Conservation (phyloP, 345 rosid species). For the Balakata baccata region DNA sequence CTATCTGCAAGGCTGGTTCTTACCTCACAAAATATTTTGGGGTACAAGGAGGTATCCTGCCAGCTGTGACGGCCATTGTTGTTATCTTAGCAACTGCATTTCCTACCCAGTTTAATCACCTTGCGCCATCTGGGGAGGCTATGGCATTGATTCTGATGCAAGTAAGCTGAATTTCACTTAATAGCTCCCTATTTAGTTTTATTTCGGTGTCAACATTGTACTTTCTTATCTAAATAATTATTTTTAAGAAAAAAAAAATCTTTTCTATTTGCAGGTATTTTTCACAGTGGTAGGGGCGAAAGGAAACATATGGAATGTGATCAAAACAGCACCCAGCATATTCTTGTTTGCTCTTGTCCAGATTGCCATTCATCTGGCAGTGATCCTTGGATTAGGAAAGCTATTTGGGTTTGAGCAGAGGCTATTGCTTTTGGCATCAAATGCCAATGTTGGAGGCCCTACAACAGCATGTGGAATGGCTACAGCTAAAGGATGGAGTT, state of each 20-base stretch:
- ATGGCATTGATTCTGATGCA: conserved; percentile 91
- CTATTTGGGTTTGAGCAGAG: conserved; percentile 58
- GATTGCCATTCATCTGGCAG: conserved; percentile 63
- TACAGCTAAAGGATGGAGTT: conserved; percentile 77
- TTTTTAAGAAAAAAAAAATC: too few species aligned
- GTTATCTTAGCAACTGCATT: conserved; percentile 67
- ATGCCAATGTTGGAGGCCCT: conserved; percentile 91
- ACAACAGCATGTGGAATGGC: conserved; percentile 96
- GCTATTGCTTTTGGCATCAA: conserved; percentile 77
- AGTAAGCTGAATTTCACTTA: conserved; percentile 34
- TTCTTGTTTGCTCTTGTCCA: conserved; percentile 77
- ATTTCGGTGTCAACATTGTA: background rate
- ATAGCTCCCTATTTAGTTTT: background rate
- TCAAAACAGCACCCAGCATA: conserved; percentile 80
- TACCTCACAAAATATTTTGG: conserved; percentile 48
- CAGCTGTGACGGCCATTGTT: conserved; percentile 71
- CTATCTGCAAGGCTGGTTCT: conserved; percentile 72
- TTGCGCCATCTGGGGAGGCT: conserved; percentile 88
- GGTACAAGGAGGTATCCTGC: conserved; percentile 69
- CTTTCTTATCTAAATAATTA: background rate
- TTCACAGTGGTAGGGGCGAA: conserved; percentile 86
- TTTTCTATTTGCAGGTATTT: conserved; percentile 51
- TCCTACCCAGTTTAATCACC: conserved; percentile 63
- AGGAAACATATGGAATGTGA: conserved; percentile 77
- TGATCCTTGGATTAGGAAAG: conserved; percentile 77